Conservation (phyloP, 805 yeast genomes). For the Torulaspora franciscae region DNA sequence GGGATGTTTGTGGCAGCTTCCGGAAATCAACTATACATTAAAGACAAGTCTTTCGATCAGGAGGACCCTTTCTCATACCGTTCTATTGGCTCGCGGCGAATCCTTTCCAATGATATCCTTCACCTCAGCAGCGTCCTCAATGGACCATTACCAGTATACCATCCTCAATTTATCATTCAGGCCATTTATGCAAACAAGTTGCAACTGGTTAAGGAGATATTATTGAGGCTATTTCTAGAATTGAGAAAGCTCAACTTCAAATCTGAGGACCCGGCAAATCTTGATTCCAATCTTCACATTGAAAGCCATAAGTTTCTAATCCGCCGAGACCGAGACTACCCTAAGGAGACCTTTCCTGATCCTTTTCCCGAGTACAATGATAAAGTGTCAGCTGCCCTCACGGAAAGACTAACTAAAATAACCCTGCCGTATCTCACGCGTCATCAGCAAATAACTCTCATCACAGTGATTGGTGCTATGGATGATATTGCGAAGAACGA, state of each 20-base stretch:
- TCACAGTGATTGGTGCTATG: conserved; percentile 62
- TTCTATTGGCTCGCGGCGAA: conserved; percentile 56
- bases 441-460: conserved; percentile 83
- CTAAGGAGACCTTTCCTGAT: conserved; percentile 33
- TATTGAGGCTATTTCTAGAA: conserved; percentile 48
- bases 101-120: conserved; percentile 51
- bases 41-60: conserved; percentile 62
- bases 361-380: conserved; percentile 41
- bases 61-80: conserved; percentile 47
- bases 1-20: conserved; percentile 79
- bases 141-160: conserved; percentile 86
- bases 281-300: conserved; percentile 34
- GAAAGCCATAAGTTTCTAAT: conserved; percentile 28
- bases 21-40: conserved; percentile 84
- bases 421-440: conserved; percentile 79
- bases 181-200: conserved; percentile 58
- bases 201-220: conserved; percentile 49
- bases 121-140: conserved; percentile 72
- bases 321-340: conserved; percentile 24
- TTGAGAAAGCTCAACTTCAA: conserved; percentile 52
- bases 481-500: conserved; percentile 46
- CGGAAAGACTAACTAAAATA: conserved; percentile 55
- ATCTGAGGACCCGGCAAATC: conserved; percentile 31
- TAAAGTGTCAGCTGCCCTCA: conserved; percentile 44
- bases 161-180: conserved; percentile 84